A percentile compares a stretch with the other conserved stretches of the same genome.
These are phyloP conservation scores for Diaporthe citrichinensis DNA, from an alignment of 2,329 filamentous ascomycete species.

Conservation along the genomic window DNA sequence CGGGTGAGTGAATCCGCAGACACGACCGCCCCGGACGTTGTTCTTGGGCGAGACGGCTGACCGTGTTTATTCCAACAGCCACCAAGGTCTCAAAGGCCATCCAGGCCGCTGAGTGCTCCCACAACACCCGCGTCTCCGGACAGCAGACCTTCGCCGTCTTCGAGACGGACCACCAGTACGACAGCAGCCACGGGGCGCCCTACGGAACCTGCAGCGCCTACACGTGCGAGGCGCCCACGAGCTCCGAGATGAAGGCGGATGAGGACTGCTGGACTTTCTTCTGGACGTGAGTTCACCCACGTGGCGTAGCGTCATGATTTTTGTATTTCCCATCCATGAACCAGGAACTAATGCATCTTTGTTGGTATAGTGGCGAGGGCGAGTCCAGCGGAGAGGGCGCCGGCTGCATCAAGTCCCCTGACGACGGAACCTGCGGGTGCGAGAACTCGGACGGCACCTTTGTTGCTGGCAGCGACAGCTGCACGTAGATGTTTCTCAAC, in stretches of 20 bases:
- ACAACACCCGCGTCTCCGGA: slow-evolving; percentile 53
- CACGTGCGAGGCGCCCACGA: slow-evolving; percentile 54
- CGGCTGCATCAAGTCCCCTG: slow-evolving; percentile 56
- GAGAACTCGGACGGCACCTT: slow-evolving; percentile 58
- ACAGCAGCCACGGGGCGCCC: slow-evolving; percentile 57
- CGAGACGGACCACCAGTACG: slow-evolving; percentile 60
- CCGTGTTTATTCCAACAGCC: slow-evolving; percentile 26
- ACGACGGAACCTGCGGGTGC: slow-evolving; percentile 56
- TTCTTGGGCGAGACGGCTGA: neutral
- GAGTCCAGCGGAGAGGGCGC: slow-evolving; percentile 50
- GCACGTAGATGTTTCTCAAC: slow-evolving; percentile 37
- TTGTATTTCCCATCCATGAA: accelerated
- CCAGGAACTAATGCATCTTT: neutral
- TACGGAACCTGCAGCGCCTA: slow-evolving; percentile 63
- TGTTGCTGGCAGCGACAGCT: slow-evolving; percentile 48
- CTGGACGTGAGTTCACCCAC: slow-evolving; percentile 47
- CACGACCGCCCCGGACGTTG: too few species aligned
- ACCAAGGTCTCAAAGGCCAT: slow-evolving; percentile 53
- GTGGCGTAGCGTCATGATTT: too few species aligned
- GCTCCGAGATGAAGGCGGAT: slow-evolving; percentile 48
- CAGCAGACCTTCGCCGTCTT: slow-evolving; percentile 56
- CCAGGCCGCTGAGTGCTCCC: slow-evolving; percentile 55
- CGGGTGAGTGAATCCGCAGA: neutral
- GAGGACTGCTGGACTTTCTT: slow-evolving; percentile 59
- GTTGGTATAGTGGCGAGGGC: slow-evolving; percentile 44